These are phyloP conservation scores for Ophiostoma quercus DNA, from an alignment of 2,329 filamentous ascomycete genomes.

Conservation along the genomic window DNA sequence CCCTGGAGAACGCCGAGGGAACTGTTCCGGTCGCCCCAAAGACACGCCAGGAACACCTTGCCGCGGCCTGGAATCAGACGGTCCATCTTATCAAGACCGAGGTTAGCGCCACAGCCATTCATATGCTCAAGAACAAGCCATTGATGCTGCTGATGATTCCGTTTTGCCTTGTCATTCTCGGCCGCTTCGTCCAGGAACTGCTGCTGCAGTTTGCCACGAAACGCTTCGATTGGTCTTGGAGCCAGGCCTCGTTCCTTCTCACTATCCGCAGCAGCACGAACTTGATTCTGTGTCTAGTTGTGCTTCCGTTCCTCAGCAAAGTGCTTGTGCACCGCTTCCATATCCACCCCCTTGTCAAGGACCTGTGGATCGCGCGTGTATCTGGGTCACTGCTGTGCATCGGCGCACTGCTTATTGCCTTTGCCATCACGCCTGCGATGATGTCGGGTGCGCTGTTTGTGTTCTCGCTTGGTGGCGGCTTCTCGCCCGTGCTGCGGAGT, in stretches of 20 bases:
- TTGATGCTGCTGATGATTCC: constrained; percentile 39
- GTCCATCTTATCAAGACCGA: constrained; percentile 19
- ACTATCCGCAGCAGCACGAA: constrained; percentile 38
- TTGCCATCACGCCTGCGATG: constrained; percentile 36
- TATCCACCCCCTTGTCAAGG: constrained; percentile 36
- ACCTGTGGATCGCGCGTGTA: constrained; percentile 39
- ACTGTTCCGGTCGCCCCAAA: background rate
- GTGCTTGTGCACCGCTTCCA: constrained; percentile 31
- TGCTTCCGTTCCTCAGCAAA: constrained; percentile 37
- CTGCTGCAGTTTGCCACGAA: constrained; percentile 51
- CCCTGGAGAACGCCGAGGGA: background rate
- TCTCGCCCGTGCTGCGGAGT: constrained; percentile 42
- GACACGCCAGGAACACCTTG: background rate
- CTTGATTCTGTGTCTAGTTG: constrained; percentile 37
- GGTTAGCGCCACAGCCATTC: constrained; percentile 36
- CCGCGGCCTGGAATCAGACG: constrained; percentile 5
- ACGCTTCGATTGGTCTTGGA: constrained; percentile 47
- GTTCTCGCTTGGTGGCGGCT: constrained; percentile 43
- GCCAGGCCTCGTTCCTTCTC: constrained; percentile 39
- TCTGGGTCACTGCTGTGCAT: constrained; percentile 34
- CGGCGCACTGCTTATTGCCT: constrained; percentile 38
- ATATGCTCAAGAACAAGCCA: constrained; percentile 38
- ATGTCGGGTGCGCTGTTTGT: constrained; percentile 40
- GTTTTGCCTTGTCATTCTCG: constrained; percentile 33
- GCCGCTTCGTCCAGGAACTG: constrained; percentile 37